Evolutionary conservation across 768 basidiomycete species (phyloP), one percentile per base, ranked within the genome.

Genomic region (Psilocybe azurescens): DNA sequence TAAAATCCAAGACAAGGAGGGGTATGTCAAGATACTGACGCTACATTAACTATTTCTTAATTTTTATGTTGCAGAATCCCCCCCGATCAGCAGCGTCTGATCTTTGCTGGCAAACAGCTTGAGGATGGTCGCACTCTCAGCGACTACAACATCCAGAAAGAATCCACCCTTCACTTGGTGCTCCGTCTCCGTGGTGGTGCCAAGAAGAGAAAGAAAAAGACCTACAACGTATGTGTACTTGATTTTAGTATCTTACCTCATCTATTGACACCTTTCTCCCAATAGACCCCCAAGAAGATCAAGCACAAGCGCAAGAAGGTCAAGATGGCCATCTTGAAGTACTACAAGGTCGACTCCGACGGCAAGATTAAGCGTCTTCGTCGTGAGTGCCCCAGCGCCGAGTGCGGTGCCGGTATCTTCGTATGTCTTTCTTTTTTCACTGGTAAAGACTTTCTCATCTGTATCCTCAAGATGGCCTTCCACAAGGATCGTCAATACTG

Each of bases 201-300:
- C 69, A 98, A 98, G 90, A 99, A 99, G 89, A 90, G 97, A 78
- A 99, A 99, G 90, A 99, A 99, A 87, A 99, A 99, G 88, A 95
- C 94, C 58, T 98, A 98, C 91, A 95, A 89, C 83, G 93, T 94
- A 53, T 53, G 90, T 81, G 2, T 29, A n/a, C 51, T 10, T 20
- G 36, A 13, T 49, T 13, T 20, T 29, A 11, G 28, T 54, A 29
- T 44, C 13, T 13, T 13, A n/a, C 2, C 8, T 2, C 59, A 59
- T 14, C 67, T 51, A 30, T 20, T 54, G 20, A 57, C 16, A 33
- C 62, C 47, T 20, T 20, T 30, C 64, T 54, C 49, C 67, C 41
- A 69, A 14, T 70, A 93, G 91, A 97, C 95, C 73, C 95, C 95
- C 79, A 97, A 97, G 88, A 98, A 98, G 87, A 89, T 97, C 88